Evolutionary conservation across 2,329 filamentous ascomycete genomes (phyloP).

Genomic region (Diaporthe nobilis): DNA sequence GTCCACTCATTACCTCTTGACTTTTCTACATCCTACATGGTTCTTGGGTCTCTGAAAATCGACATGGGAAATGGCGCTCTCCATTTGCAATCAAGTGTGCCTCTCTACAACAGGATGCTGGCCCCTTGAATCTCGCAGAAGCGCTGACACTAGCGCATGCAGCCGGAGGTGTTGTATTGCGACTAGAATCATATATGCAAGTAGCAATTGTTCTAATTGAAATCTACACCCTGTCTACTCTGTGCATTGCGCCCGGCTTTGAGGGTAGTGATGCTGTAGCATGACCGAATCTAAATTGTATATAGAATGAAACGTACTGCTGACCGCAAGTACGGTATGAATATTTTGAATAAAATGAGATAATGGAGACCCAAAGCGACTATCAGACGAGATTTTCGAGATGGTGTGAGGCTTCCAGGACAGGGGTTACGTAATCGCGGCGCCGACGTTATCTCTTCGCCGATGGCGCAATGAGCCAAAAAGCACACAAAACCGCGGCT

Average conservation of each 20-base stretch:
- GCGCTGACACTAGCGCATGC: neutral
- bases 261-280: neutral
- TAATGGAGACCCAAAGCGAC: neutral
- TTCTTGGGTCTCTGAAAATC: neutral
- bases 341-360: neutral
- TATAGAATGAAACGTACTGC: neutral
- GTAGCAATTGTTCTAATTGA: too few relatives aligned
- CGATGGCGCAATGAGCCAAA: slow-evolving; percentile 26
- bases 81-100: neutral
- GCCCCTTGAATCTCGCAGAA: neutral
- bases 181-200: neutral
- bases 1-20: neutral
- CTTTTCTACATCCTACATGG: neutral
- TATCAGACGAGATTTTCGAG: neutral
- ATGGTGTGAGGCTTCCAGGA: neutral
- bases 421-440: slow-evolving; percentile 28
- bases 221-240: neutral
- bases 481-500: slow-evolving; percentile 2
- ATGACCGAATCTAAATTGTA: neutral
- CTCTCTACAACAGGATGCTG: neutral
- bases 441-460: slow-evolving; percentile 24
- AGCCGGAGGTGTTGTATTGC: neutral
- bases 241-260: neutral
- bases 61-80: neutral
- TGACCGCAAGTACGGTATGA: neutral